Evolutionary conservation across 1,284 basidiomycete genomes (phyloP).

Genomic region (Moesziomyces sp.): DNA sequence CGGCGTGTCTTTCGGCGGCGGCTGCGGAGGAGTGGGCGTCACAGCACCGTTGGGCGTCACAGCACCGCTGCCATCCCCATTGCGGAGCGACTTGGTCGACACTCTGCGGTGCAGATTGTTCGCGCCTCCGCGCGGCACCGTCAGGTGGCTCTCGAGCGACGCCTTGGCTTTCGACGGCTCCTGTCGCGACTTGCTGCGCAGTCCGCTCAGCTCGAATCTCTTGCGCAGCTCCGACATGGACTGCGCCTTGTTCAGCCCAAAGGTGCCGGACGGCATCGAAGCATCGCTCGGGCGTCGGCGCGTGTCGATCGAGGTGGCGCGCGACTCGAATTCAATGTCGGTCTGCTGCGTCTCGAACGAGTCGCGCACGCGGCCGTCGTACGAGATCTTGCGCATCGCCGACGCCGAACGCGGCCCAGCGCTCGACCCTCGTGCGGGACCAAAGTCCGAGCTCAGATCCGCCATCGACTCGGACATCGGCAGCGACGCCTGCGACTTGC

Average conservation of each 20-base stretch:
- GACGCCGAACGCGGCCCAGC: slow-evolving; percentile 37
- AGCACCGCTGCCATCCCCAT: slow-evolving; percentile 12
- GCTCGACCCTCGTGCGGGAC: slow-evolving; percentile 10
- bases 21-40: slow-evolving; percentile 6
- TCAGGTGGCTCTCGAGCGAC: slow-evolving; percentile 25
- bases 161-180: slow-evolving; percentile 15
- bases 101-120: slow-evolving; percentile 9
- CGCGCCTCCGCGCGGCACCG: slow-evolving; percentile 10
- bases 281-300: slow-evolving; percentile 28
- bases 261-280: slow-evolving; percentile 6
- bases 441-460: slow-evolving; percentile 29
- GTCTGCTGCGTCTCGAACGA: slow-evolving; percentile 51
- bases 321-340: slow-evolving; percentile 40
- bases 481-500: slow-evolving; percentile 44
- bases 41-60: slow-evolving; percentile 14
- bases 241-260: slow-evolving; percentile 28
- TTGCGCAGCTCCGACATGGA: slow-evolving; percentile 38
- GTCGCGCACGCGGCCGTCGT: slow-evolving; percentile 34
- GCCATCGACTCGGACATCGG: slow-evolving; percentile 21
- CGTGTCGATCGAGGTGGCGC: slow-evolving; percentile 39
- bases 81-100: slow-evolving; percentile 29
- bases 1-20: background rate
- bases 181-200: slow-evolving; percentile 18
- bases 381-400: slow-evolving; percentile 41
- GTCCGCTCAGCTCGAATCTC: slow-evolving; percentile 22